phyloP scores from a whole-genome alignment of 495 filamentous ascomycete genomes.

The Talaromyces wortmannii region DNA sequence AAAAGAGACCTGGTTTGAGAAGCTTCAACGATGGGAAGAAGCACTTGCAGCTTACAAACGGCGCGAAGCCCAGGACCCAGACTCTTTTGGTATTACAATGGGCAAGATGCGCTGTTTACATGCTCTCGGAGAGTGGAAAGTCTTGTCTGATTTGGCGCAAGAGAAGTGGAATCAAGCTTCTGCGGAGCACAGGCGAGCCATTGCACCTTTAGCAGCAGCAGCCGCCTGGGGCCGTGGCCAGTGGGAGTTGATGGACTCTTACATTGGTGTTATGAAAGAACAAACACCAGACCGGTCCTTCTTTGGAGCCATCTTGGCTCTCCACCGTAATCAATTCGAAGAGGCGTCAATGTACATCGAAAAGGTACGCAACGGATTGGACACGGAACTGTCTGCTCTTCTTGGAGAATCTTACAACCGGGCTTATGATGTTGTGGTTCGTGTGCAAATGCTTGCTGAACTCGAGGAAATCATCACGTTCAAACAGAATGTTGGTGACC shows the following conservation, averaged over 20 bases:
- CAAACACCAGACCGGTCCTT: constrained; percentile 90
- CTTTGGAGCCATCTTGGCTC: constrained; percentile 89
- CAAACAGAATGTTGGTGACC: constrained; percentile 76
- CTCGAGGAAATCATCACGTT: constrained; percentile 97
- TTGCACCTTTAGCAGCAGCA: constrained; percentile 88
- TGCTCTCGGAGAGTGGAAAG: constrained; percentile 94
- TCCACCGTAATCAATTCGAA: constrained; percentile 92
- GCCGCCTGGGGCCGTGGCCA: constrained; percentile 97
- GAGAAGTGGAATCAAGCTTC: constrained; percentile 88
- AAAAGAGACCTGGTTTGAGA: constrained; percentile 98
- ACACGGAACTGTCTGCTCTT: constrained; percentile 89
- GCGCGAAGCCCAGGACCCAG: constrained; percentile 62
- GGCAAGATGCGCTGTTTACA: constrained; percentile 99
- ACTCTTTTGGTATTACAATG: constrained; percentile 89
- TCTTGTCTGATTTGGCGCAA: constrained; percentile 77
- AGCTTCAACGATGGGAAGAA: constrained; percentile 96
- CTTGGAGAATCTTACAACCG: constrained; percentile 95
- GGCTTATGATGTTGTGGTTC: constrained; percentile 90
- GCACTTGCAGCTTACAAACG: constrained; percentile 87
- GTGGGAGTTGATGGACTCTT: constrained; percentile 97
- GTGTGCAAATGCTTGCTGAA: constrained; percentile 97
- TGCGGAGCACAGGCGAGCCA: constrained; percentile 73
- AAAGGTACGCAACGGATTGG: constrained; percentile 85
- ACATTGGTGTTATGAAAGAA: constrained; percentile 88
- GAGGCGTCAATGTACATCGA: constrained; percentile 80